Evolutionary conservation across 176 grass and related monocot genomes (phyloP), one percentile per base, ranked within the genome.

Genomic region (Sorghum bicolor): DNA sequence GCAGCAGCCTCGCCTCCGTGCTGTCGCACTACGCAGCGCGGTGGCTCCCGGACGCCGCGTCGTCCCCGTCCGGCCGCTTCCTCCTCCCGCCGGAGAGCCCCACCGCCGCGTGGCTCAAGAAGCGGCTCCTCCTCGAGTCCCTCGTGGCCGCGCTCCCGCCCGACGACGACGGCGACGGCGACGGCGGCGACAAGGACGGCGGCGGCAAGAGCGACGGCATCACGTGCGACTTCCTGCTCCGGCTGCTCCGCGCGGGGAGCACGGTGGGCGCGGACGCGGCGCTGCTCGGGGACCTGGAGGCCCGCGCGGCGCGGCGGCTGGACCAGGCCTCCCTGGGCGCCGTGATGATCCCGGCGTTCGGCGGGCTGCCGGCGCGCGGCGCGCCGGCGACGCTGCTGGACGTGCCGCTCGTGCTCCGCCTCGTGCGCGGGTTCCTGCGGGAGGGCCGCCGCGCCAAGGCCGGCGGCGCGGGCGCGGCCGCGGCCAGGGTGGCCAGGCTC

Each of bases 331-430:
- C 84, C 44, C 90, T 94, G 33, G 86, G 70, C 76, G 95, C 93
- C 78, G 80, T 97, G 3, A 94, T 94, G 92, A 92, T 97, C 55
- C 94, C 94, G 44, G 86, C 90, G 31, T 97, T 92, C 83, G 83
- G 80, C 83, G 67, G 19, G 17, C 41, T 45, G 43, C 66, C 20
- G 6, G 75, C 5, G 17, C 48, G 48, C 39, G 57, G 15, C 17
- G 10, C 32, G 32, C 10, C 15, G n/a, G 20, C 67, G 31, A 94
- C 94, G 37, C 76, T 97, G 78, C 90, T 97, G 24, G 94, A 97
- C 73, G 92, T 94, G 22, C 71, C 77, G 1, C 86, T 97, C 16
- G 88, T 92, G 72, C 88, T 97, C 48, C 84, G 95, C 30, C 88
- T 97, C 4, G 90, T 94, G 9, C 84, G 85, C 32, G 81, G 92